Evolutionary conservation across 75 land plant species (phyloP).

Genomic region (Pseudotsuga menziesii): DNA sequence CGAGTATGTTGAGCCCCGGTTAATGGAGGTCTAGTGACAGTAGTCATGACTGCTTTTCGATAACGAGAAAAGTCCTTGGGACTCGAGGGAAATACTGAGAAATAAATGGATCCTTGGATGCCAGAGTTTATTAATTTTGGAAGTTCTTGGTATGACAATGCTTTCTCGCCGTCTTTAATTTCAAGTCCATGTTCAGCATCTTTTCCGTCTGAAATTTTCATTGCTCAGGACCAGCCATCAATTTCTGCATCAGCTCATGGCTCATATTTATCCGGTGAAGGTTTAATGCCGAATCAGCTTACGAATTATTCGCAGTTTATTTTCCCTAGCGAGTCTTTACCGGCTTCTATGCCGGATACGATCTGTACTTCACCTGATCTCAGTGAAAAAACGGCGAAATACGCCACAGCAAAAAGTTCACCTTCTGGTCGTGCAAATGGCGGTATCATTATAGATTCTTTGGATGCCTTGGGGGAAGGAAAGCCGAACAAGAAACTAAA

Average conservation of each 20-base stretch:
- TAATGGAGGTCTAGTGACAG: no score
- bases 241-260: neutral
- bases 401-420: neutral
- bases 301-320: neutral
- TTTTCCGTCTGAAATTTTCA: neutral
- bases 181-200: neutral
- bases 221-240: no score
- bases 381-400: neutral
- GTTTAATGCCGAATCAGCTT: neutral
- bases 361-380: neutral
- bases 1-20: no score
- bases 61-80: no score
- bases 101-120: constrained; percentile 8
- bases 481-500: neutral
- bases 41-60: no score
- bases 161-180: neutral
- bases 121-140: constrained; percentile 7
- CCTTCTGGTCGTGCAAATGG: no score
- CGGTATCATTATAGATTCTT: no score
- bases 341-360: neutral
- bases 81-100: no score
- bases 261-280: neutral
- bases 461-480: neutral
- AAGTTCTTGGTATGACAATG: neutral
- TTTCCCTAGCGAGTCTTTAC: neutral